phyloP scores from a whole-genome alignment of 352 stramenopile species.

The Phytophthora ramorum region DNA sequence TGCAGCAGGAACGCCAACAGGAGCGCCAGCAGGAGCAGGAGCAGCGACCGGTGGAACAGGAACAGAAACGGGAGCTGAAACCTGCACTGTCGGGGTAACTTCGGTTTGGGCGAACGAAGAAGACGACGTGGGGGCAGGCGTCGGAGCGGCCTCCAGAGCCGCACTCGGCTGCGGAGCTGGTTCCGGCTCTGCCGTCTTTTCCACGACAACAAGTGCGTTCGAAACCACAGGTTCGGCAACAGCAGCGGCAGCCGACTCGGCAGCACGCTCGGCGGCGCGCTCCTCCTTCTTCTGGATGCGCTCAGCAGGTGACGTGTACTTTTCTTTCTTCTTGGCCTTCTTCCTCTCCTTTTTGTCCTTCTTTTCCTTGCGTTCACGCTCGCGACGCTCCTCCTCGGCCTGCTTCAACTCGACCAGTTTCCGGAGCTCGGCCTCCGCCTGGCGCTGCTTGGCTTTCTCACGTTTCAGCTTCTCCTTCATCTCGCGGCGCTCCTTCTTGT shows the following conservation, averaged over 20 bases:
- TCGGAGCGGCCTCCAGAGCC: conserved; percentile 5
- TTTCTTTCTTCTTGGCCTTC: conserved; percentile 61
- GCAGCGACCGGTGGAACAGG: conserved; percentile 1
- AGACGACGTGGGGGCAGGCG: conserved; percentile 5
- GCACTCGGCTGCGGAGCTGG: conserved; percentile 11
- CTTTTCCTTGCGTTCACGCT: conserved; percentile 43
- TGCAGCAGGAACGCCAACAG: conserved; percentile 11
- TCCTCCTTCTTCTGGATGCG: conserved; percentile 60
- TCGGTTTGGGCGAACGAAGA: conserved; percentile 16
- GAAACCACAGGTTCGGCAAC: conserved; percentile 40
- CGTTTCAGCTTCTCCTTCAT: conserved; percentile 50
- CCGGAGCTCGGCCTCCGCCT: conserved; percentile 44
- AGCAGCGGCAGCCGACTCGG: conserved; percentile 18
- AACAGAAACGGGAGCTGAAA: conserved; percentile 8
- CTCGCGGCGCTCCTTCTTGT: conserved; percentile 49
- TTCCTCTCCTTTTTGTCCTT: conserved; percentile 53
- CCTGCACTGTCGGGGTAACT: background rate
- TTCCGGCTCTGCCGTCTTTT: conserved; percentile 29
- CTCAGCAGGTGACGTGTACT: conserved; percentile 64
- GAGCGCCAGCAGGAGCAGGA: conserved; percentile 5
- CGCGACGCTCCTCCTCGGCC: conserved; percentile 45
- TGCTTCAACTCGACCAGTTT: conserved; percentile 51
- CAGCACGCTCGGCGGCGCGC: conserved; percentile 29
- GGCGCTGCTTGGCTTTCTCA: conserved; percentile 46
- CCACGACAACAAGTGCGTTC: conserved; percentile 60